Evolutionary conservation across 768 basidiomycete genomes (phyloP).

Genomic region (Naganishia vaughanmartiniae): DNA sequence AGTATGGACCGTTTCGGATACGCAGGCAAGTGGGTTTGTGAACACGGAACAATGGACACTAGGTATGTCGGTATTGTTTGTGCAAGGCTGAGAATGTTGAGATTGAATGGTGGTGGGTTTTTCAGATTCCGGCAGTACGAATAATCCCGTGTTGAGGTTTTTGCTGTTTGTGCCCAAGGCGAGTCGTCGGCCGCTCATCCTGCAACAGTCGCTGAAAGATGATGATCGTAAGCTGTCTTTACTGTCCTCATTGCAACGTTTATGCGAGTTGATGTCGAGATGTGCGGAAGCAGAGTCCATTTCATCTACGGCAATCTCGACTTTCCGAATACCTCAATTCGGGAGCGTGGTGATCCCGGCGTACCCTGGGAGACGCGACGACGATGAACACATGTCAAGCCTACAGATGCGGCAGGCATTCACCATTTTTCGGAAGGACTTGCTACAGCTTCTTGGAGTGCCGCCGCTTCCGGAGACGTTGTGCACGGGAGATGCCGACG

Average conservation of each 20-base stretch:
- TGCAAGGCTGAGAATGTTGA: not conserved
- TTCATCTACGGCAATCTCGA: constrained; percentile 37
- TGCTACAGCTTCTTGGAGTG: constrained; percentile 77
- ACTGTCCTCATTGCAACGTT: not conserved
- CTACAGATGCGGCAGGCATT: constrained; percentile 24
- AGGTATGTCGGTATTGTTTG: constrained; percentile 57
- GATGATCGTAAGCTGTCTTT: not conserved
- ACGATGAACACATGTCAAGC: not conserved
- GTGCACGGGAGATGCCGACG: not conserved
- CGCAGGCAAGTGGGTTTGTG: constrained; percentile 85
- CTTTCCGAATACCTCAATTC: constrained; percentile 92
- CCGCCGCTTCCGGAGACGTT: constrained; percentile 58
- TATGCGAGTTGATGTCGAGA: not conserved
- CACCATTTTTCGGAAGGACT: constrained; percentile 58
- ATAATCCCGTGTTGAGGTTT: constrained; percentile 91
- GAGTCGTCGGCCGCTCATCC: constrained; percentile 65
- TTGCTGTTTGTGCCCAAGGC: constrained; percentile 79
- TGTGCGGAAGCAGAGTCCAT: not conserved
- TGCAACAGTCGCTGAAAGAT: constrained; percentile 56
- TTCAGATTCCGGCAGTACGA: constrained; percentile 83
- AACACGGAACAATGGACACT: constrained; percentile 96
- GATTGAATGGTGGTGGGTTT: not conserved
- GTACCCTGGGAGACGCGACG: not conserved
- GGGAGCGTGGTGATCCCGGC: constrained; percentile 72
- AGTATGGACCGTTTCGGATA: constrained; percentile 65